phyloP scores from a whole-genome alignment of 225 moss, liverwort and hornwort species.

The Bryoerythrophyllum caledonicum region DNA sequence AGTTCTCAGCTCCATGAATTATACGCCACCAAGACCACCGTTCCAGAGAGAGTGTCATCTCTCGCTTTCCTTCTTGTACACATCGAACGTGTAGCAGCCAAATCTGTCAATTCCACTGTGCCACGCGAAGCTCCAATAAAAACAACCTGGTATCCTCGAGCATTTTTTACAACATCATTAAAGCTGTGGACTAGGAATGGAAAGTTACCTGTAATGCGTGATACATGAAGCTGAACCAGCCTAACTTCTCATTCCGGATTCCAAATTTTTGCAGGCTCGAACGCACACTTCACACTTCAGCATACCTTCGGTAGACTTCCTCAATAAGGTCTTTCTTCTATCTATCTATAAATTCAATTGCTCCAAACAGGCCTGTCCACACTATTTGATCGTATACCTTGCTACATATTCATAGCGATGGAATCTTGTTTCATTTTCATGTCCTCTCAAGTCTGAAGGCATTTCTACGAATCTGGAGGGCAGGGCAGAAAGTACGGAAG shows the following conservation, averaged over 20 bases:
- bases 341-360: too few species aligned
- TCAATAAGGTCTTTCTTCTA: not conserved
- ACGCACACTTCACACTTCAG: slow-evolving; percentile 5
- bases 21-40: slow-evolving; percentile 3
- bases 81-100: not conserved
- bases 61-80: not conserved
- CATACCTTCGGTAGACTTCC: not conserved
- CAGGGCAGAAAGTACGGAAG: slow-evolving; percentile 20
- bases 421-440: not conserved
- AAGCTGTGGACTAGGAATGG: not conserved
- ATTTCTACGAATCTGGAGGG: too few species aligned
- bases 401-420: slow-evolving; percentile 3
- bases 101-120: slow-evolving; percentile 4
- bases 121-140: too few species aligned
- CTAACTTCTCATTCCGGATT: slow-evolving; percentile 31
- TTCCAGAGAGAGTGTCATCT: slow-evolving; percentile 7
- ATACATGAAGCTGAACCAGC: not conserved
- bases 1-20: slow-evolving; percentile 16
- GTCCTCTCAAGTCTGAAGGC: slow-evolving; percentile 1
- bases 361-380: not conserved
- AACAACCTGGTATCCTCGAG: too few species aligned
- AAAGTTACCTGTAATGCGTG: not conserved
- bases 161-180: not conserved
- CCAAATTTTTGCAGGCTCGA: slow-evolving; percentile 21
- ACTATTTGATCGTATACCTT: not conserved